Conservation (phyloP, 2,329 filamentous ascomycete species). For the Aspergillus tubingensis region DNA sequence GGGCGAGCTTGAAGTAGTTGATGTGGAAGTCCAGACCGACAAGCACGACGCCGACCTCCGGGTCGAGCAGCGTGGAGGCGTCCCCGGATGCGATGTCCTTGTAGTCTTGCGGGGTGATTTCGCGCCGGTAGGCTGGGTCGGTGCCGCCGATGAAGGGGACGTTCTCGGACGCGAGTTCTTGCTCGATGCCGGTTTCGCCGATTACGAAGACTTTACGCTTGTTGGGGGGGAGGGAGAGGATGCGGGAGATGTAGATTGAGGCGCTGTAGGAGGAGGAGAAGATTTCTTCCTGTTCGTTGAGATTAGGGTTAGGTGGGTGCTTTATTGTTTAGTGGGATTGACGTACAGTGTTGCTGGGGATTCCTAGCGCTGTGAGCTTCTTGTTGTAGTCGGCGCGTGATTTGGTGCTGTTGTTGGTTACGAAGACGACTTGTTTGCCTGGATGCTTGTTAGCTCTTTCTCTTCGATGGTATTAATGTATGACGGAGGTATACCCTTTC, state of each 20-base stretch:
- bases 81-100: slow-evolving; percentile 69
- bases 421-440: slow-evolving; percentile 93
- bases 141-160: slow-evolving; percentile 84
- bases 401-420: slow-evolving; percentile 99
- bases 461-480: too few species aligned
- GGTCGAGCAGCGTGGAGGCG: slow-evolving; percentile 70
- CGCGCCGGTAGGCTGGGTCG: slow-evolving; percentile 73
- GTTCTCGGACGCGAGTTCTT: slow-evolving; percentile 78
- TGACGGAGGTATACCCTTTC: slow-evolving; percentile 62
- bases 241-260: slow-evolving; percentile 92
- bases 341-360: slow-evolving; percentile 67
- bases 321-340: too few species aligned
- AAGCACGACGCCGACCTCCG: slow-evolving; percentile 85
- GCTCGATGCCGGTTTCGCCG: slow-evolving; percentile 87
- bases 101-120: slow-evolving; percentile 81
- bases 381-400: slow-evolving; percentile 89
- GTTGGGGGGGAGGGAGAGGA: slow-evolving; percentile 73
- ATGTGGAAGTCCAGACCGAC: slow-evolving; percentile 91
- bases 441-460: neutral
- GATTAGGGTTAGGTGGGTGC: neutral
- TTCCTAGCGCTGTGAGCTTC: slow-evolving; percentile 80
- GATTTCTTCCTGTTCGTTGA: slow-evolving; percentile 70
- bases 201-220: slow-evolving; percentile 95
- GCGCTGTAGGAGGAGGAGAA: slow-evolving; percentile 95
- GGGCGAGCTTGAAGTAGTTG: slow-evolving; percentile 88